These are phyloP conservation scores for Saccharomycopsis fermentans DNA, from an alignment of 805 yeast species.

Conservation along the genomic window DNA sequence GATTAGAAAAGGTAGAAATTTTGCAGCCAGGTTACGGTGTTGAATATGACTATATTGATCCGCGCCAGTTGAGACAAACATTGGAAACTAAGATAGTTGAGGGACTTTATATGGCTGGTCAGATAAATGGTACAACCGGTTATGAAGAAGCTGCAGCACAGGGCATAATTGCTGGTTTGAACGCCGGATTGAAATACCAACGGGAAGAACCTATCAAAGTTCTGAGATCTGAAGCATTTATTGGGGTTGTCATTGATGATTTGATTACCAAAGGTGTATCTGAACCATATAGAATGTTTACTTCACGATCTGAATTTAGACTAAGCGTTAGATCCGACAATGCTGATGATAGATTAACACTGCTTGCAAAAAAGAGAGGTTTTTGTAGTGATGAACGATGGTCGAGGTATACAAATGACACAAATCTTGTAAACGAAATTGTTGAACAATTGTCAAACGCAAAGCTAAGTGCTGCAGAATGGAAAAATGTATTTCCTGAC, in stretches of 20 bases:
- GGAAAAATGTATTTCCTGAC: conserved; percentile 37
- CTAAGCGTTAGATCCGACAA: conserved; percentile 86
- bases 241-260: conserved; percentile 91
- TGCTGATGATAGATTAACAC: conserved; percentile 81
- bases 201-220: conserved; percentile 39
- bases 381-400: conserved; percentile 55
- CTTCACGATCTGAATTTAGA: conserved; percentile 90
- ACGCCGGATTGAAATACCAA: conserved; percentile 61
- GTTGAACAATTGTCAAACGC: conserved; percentile 36
- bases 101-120: conserved; percentile 89
- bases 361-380: conserved; percentile 53
- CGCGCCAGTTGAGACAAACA: conserved; percentile 69
- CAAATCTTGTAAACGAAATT: conserved; percentile 33
- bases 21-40: conserved; percentile 98
- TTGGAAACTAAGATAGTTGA: conserved; percentile 71
- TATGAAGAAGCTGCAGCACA: conserved; percentile 99
- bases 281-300: conserved; percentile 97
- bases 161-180: conserved; percentile 90
- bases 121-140: conserved; percentile 97
- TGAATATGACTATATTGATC: conserved; percentile 93
- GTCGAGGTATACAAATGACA: conserved; percentile 36
- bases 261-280: conserved; percentile 89
- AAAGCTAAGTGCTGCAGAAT: conserved; percentile 43
- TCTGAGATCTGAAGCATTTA: conserved; percentile 73
- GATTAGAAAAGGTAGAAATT: conserved; percentile 81